Evolutionary conservation across 306 rosid genomes (phyloP), one percentile per base, ranked within the genome.

Genomic region (Prunus fruticosa): DNA sequence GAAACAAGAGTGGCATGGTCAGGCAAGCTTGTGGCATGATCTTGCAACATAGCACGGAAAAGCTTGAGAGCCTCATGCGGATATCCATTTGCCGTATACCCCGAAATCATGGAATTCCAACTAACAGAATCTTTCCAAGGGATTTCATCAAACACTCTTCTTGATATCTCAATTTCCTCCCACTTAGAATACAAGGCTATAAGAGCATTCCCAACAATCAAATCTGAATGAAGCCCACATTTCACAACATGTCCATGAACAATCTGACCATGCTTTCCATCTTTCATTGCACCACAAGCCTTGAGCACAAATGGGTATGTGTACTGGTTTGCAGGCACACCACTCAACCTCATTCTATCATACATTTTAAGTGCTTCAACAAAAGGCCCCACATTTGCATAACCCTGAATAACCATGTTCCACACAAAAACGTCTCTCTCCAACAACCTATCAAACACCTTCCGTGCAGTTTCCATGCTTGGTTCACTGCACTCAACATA

Each of bases 31-130:
- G 69, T 25, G 46, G 43, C 41, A 50, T 47, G 83, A 84, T 72
- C 79, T 27, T 75, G 83, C 53, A 91, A 51, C 91, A 89, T 82
- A 50, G 82, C 69, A 68, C 15, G 64, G 60, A 93, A 91, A 49
- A 89, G 49, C 62, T n/a, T 1, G 11, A 89, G 70, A 66, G 95
- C 98, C 30, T 89, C 90, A 70, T 81, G 75, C 43, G 56, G 74
- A 57, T 32, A 76, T 2, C 89, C 93, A 80, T 88, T 91, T 4
- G 68, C n/a, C 15, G 79, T 32, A 69, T 85, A 89, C 66, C 95
- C 97, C 18, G 91, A 78, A 76, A 93, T 89, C 80, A 93, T 84
- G 15, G 97, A 89, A 81, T 91, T 93, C 98, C 97, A 91, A 76
- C 90, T 85, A 46, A 93, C 86, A 81, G 77, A 27, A 45, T 89